Conservation (phyloP, 257 asterid species). For the Solanum ahanhuiri region DNA sequence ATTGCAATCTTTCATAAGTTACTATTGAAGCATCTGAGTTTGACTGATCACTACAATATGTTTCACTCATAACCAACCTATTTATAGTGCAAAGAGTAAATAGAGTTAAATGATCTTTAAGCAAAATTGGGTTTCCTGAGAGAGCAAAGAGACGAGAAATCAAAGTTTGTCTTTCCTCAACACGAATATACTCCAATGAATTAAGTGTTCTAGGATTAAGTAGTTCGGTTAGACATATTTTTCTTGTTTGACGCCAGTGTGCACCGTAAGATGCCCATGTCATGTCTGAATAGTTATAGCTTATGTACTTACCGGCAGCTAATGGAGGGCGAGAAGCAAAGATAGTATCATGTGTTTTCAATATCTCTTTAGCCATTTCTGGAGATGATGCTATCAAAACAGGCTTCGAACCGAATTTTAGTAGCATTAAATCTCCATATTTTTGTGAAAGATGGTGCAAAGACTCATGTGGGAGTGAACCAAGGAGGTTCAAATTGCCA, state of each 20-base stretch:
- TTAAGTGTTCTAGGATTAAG: conserved; percentile 2
- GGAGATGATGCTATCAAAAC: background rate
- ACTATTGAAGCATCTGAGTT: background rate
- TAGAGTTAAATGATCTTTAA: conserved; percentile 10
- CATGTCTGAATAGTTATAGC: background rate
- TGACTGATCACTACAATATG: background rate
- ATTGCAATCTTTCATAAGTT: background rate
- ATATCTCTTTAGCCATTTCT: background rate
- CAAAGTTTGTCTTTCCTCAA: background rate
- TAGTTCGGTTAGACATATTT: background rate
- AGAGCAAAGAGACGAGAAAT: conserved; percentile 1
- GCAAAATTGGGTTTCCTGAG: conserved; percentile 9
- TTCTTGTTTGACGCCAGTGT: background rate
- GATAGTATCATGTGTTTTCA: background rate
- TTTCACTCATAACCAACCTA: background rate
- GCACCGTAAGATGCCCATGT: background rate
- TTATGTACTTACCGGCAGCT: background rate
- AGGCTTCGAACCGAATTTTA: background rate
- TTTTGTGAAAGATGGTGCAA: background rate
- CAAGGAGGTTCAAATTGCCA: too few relatives aligned
- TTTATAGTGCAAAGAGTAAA: background rate
- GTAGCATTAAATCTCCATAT: background rate
- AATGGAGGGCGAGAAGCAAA: background rate
- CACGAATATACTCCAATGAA: background rate
- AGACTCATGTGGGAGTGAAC: too few relatives aligned